Evolutionary conservation across 768 basidiomycete species (phyloP), one percentile per base, ranked within the genome.

Genomic region (Leccinum broughii): DNA sequence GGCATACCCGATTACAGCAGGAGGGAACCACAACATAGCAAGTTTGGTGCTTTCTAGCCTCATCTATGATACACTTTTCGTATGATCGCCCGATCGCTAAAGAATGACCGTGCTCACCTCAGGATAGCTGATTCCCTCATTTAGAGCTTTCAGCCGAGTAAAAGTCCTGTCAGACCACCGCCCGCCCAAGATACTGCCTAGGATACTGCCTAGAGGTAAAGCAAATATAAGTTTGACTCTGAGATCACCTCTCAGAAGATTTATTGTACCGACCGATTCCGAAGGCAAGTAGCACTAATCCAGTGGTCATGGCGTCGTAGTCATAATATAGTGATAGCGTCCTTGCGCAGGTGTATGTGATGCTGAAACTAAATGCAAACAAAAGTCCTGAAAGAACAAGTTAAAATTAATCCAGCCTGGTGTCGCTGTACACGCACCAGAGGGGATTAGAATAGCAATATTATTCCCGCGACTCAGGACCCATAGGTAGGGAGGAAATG

Each of bases 311-410:
- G 1, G 93, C 80, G 57, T 84, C 77, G 70, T 88, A 95, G 34
- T 80, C 66, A 66, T 95, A 96, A 13, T 79, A 70, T 9, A 79
- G 74, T 0, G 80, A 80, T 2, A 96, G 78, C 0, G 90, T 92
- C 62, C 90, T 81, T 11, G 92, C 82, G 17, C 86, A 85, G 0
- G 91, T 92, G 66, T 93, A 95, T 3, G 83, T 69, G 41, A 95
- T 80, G 28, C 85, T 79, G 70, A 87, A 93, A 50, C 78, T 82
- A 54, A 87, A 86, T 0, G 86, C 89, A 65, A 88, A 95, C 13
- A 88, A 72, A 26, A 92, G 70, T 4, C 88, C 92, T 88, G 63
- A 14, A 32, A 30, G 22, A 48, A 44, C 9, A 7, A 24, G n/a
- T 61, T 32, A 50, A 39, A n/a, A 51, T 4, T 6, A 6, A 11